Conservation (phyloP, 2,329 filamentous ascomycete species). For the Coniochaeta sp. region DNA sequence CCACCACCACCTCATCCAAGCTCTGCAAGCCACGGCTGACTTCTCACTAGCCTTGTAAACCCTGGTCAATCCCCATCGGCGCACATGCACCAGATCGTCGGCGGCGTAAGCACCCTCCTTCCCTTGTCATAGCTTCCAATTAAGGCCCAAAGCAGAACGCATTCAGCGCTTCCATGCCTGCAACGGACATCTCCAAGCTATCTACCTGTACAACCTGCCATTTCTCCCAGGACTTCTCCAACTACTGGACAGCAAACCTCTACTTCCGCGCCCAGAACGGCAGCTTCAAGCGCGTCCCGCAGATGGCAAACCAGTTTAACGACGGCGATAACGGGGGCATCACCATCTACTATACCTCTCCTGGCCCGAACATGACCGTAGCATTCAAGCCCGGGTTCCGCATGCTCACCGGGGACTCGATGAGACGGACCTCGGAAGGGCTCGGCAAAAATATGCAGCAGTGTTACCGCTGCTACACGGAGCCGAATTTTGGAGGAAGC, state of each 20-base stretch:
- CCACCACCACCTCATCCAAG: not conserved
- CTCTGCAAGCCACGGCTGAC: slow-evolving; percentile 2
- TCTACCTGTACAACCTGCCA: slow-evolving; percentile 33
- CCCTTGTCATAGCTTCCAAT: not conserved
- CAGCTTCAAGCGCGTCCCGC: slow-evolving; percentile 26
- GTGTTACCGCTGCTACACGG: slow-evolving; percentile 20
- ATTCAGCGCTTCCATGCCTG: slow-evolving; percentile 22
- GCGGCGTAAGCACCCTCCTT: slow-evolving; percentile 8
- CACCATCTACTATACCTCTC: slow-evolving; percentile 34
- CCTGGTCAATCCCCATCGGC: slow-evolving; percentile 13
- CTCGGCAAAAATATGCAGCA: slow-evolving; percentile 19
- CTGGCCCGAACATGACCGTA: slow-evolving; percentile 27
- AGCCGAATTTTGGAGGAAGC: not conserved
- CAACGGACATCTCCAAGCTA: slow-evolving; percentile 17
- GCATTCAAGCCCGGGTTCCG: slow-evolving; percentile 37
- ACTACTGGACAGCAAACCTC: slow-evolving; percentile 33
- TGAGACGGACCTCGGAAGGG: slow-evolving; percentile 4
- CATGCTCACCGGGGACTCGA: slow-evolving; percentile 35
- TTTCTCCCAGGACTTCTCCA: slow-evolving; percentile 32
- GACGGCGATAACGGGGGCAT: slow-evolving; percentile 28
- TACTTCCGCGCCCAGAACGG: slow-evolving; percentile 29
- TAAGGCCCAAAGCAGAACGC: slow-evolving; percentile 11
- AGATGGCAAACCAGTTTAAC: slow-evolving; percentile 20
- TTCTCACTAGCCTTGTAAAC: slow-evolving; percentile 9
- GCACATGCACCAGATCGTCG: slow-evolving; percentile 15